phyloP scores from a whole-genome alignment of 805 yeast species.

The Candida easanensis region DNA sequence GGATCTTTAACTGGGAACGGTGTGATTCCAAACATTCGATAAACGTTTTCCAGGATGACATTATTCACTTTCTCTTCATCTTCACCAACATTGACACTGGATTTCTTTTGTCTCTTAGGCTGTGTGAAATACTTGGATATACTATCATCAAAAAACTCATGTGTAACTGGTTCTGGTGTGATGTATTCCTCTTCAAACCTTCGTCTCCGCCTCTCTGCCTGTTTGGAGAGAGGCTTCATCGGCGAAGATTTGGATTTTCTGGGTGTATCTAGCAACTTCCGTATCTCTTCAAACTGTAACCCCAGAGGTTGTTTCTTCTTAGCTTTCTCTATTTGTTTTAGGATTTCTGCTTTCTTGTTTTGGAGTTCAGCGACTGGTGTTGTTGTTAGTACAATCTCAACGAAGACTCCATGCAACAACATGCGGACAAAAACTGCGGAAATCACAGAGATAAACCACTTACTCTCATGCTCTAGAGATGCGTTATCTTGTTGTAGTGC shows the following conservation, averaged over 20 bases:
- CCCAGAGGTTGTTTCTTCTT: constrained; percentile 22
- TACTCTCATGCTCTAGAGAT: constrained; percentile 33
- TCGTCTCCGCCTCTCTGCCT: constrained; percentile 1
- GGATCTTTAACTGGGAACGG: constrained; percentile 39
- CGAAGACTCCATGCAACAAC: too few relatives aligned
- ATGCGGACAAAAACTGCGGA: too few relatives aligned
- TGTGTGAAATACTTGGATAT: constrained; percentile 21
- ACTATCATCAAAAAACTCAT: constrained; percentile 28
- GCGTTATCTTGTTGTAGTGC: constrained; percentile 36
- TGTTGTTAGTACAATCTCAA: background rate
- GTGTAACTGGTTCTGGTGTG: constrained; percentile 24
- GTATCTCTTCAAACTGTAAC: constrained; percentile 30
- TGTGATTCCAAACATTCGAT: constrained; percentile 38
- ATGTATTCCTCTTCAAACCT: constrained; percentile 16
- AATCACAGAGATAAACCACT: constrained; percentile 1
- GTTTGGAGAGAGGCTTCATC: background rate
- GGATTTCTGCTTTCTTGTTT: constrained; percentile 16
- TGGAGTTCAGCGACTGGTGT: constrained; percentile 24
- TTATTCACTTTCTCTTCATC: constrained; percentile 14
- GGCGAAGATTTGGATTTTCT: background rate
- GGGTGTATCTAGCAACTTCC: constrained; percentile 8
- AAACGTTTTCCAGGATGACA: constrained; percentile 32
- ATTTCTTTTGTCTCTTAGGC: background rate
- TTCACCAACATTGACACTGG: background rate
- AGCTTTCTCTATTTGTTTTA: constrained; percentile 27